A percentile compares a stretch with the other conserved stretches of the same genome.
Evolutionary conservation across 1,139 yeast species (phyloP).

Genomic region (Taphrina wiesneri): DNA sequence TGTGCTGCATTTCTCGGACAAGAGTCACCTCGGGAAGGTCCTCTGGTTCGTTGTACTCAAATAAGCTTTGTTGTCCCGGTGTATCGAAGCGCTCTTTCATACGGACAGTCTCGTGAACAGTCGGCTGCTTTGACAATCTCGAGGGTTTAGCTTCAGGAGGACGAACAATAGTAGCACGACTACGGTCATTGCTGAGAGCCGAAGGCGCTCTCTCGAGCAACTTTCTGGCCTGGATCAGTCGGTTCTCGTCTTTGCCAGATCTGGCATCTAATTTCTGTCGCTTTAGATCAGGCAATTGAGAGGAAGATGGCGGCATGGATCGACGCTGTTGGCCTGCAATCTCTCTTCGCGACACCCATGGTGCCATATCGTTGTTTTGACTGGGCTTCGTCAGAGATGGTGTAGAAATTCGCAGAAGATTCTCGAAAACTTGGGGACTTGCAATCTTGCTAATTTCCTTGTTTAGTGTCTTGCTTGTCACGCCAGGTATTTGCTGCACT

Average conservation of each 20-base stretch:
- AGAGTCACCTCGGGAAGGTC: background rate
- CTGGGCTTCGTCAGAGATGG: background rate
- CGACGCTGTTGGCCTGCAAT: background rate
- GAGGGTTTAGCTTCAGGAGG: background rate
- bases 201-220: background rate
- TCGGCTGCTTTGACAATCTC: background rate
- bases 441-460: background rate
- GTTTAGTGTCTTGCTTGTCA: background rate
- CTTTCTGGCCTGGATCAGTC: too few relatives aligned
- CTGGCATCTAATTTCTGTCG: background rate
- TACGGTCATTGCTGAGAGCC: background rate
- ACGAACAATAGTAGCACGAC: background rate
- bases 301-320: background rate
- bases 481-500: background rate
- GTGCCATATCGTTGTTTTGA: background rate
- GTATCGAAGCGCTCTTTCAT: background rate
- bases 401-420: background rate
- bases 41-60: background rate
- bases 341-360: background rate
- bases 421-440: background rate
- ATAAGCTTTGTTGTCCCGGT: background rate
- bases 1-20: conserved; percentile 3
- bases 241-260: background rate
- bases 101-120: background rate
- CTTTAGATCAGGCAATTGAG: background rate